Percentiles rank a stretch among this genome's conserved stretches.
Evolutionary conservation across 768 basidiomycete genomes (phyloP).

Genomic region (Galerina marginata): DNA sequence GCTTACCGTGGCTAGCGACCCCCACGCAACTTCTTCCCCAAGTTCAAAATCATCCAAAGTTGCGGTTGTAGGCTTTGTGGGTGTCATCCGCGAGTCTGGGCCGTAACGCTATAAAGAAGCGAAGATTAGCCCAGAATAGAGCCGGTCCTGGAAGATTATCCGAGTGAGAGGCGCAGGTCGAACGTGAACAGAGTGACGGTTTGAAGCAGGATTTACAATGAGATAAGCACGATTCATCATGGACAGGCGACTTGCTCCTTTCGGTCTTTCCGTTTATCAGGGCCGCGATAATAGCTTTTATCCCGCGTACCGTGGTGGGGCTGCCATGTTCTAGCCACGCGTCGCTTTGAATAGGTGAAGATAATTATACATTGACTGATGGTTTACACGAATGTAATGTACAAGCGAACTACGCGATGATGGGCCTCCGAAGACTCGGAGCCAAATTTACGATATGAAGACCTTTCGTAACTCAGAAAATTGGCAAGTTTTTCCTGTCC

Average conservation of each 20-base stretch:
- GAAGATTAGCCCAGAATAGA: slow-evolving; percentile 5
- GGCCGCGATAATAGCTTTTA: background rate
- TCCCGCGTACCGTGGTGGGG: background rate
- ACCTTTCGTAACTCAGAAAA: slow-evolving; percentile 82
- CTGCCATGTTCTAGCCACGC: slow-evolving; percentile 4
- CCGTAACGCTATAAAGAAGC: slow-evolving; percentile 11
- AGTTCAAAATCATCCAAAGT: slow-evolving; percentile 33
- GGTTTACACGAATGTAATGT: slow-evolving; percentile 14
- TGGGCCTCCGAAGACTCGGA: background rate
- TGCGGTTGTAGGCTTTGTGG: slow-evolving; percentile 17
- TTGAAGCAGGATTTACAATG: slow-evolving; percentile 7
- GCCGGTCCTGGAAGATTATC: background rate
- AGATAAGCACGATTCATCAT: slow-evolving; percentile 12
- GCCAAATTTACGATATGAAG: slow-evolving; percentile 72
- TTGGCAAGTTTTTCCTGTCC: slow-evolving; percentile 66
- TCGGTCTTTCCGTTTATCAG: slow-evolving; percentile 5
- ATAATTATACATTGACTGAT: slow-evolving; percentile 13
- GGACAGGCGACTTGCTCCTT: slow-evolving; percentile 6
- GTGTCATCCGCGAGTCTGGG: slow-evolving; percentile 5
- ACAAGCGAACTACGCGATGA: slow-evolving; percentile 11
- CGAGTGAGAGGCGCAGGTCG: slow-evolving; percentile 1
- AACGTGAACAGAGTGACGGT: slow-evolving; percentile 8
- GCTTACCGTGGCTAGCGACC: slow-evolving; percentile 36
- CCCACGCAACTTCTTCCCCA: slow-evolving; percentile 36
- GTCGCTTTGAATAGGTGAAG: slow-evolving; percentile 1